Evolutionary conservation across 179 eudicot genomes (phyloP), one percentile per base, ranked within the genome.

Genomic region (Camellia oleifera): DNA sequence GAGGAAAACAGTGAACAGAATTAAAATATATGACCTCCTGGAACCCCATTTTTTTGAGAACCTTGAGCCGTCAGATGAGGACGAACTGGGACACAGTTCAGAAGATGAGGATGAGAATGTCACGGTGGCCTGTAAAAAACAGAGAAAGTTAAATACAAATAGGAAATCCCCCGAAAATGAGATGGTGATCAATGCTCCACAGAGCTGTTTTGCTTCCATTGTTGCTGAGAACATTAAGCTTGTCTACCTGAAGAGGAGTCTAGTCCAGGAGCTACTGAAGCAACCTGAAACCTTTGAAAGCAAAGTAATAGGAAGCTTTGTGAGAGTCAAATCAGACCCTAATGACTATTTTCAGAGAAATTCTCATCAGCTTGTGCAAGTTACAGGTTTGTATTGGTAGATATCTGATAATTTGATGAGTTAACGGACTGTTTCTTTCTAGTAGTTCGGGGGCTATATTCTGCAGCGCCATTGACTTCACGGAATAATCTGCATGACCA

Each of bases 251-350:
- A 89, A 75, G 83, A 90, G 83, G 81, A 85, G 83, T 52, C 80
- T 93, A 79, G 83, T 93, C 46, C 20, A 78, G 63, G 88, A 87
- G 72, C 84, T 91, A 61, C 73, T 85, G 54, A 86, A 88, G 61
- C 81, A 81, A 54, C 81, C 87, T 4, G 92, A 89, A 42, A 79
- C 85, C n/a, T 89, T 90, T 84, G 92, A 88, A 82, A 76, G 77
- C 68, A 95, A 90, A 81, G 80, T 93, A 54, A 79, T 84, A 6
- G 98, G 94, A 79, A 85, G 93, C 85, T 90, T 88, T 84, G 92
- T 94, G 77, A 83, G 91, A 83, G 81, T 90, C 48, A 96, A 89
- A 88, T 80, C 91, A 53, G 94, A 91, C 58, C 86, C 88, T 26
- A 77, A 81, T 87, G 91, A 88, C 83, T 83, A 81, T 77, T 77